Evolutionary conservation across 1,284 basidiomycete genomes (phyloP), one percentile per base, ranked within the genome.

Genomic region (Cystobasidium slooffiae): DNA sequence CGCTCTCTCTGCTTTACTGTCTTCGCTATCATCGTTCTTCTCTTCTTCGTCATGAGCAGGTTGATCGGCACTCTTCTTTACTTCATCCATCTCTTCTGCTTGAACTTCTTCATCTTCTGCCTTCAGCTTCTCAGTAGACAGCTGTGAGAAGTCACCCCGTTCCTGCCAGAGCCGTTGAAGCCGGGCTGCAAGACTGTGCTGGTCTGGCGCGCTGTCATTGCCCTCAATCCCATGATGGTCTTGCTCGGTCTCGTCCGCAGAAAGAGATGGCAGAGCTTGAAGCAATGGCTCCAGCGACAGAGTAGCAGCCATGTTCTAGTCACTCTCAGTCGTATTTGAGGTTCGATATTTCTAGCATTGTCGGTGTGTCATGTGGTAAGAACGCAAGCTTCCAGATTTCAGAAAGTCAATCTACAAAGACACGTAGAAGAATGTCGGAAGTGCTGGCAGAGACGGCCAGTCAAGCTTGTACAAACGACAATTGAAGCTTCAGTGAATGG

Each of bases 101-200:
- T 37, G 46, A 6, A 37, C 47, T 10, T 58, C 58, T 16, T 37
- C 52, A 64, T 56, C 49, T 37, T 58, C 41, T 16, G 20, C 55
- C 47, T 55, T 18, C n/a, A 75, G 63, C 31, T 44, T 44, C 41
- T 47, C 47, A 22, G 22, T 39, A 7, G 77, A 77, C 14, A 79
- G 49, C 22, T 56, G 44, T 4, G 75, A 77, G 68, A 76, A 79
- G 65, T 79, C 78, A n/a, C 78, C 78, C 18, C 78, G 64, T 65
- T 79, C 78, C 7, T 74, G 74, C 78, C 78, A 79, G 3, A 79
- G 67, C 16, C 78, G 72, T 70, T 72, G 58, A 1, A 79, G 65
- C 0, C 78, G 68, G 31, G 74, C 75, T 22, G 65, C 52, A n/a
- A 78, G 61, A 16, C 39, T 47, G n/a, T 55, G 31, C 52, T 37